Conservation (phyloP, 2,329 filamentous ascomycete genomes). For the Drechslerella coelobrocha region DNA sequence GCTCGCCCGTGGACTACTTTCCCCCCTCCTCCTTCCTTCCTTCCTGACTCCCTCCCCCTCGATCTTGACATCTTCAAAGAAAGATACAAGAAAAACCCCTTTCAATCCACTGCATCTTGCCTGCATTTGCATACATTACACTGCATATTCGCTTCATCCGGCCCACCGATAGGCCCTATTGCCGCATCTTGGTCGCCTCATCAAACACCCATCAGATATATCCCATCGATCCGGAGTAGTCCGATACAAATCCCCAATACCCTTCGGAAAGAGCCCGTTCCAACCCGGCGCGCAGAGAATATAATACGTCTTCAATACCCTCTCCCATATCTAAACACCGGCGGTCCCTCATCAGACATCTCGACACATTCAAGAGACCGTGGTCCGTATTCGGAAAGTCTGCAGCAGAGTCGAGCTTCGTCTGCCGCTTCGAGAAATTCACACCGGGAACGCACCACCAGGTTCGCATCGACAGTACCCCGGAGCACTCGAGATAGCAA, state of each 20-base stretch:
- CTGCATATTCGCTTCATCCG: background rate
- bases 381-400: background rate
- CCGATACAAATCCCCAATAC: conserved; percentile 33
- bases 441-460: conserved; percentile 36
- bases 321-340: conserved; percentile 9
- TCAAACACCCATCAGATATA: conserved; percentile 21
- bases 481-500: conserved; percentile 8
- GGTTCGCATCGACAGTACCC: conserved; percentile 43
- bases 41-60: background rate
- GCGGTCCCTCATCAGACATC: background rate
- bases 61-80: too few species aligned
- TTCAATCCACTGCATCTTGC: background rate
- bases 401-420: conserved; percentile 6
- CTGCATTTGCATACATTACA: background rate
- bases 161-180: too few species aligned
- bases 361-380: background rate
- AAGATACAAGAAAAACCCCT: background rate
- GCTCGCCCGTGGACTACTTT: background rate
- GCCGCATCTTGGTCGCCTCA: conserved; percentile 22
- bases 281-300: conserved; percentile 28
- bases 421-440: conserved; percentile 30
- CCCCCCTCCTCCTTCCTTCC: background rate
- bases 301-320: conserved; percentile 7
- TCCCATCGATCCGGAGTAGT: background rate
- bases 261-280: conserved; percentile 44